Percentiles rank a stretch among this genome's conserved stretches.
These are phyloP conservation scores for Phytophthora agathidicida DNA, from an alignment of 352 stramenopile genomes.

Conservation along the genomic window DNA sequence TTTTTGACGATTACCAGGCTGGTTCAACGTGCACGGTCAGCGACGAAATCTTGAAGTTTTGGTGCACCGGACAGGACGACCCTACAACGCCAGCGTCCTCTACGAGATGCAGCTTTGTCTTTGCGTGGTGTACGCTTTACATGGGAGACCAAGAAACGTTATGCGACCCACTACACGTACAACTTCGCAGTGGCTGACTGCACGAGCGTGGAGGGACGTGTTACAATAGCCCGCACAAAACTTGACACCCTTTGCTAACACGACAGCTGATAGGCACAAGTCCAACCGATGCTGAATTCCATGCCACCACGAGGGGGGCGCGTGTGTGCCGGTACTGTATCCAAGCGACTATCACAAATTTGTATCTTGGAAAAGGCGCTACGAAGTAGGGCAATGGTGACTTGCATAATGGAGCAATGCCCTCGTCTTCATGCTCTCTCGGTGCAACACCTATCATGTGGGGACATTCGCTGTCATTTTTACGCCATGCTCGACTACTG, in stretches of 20 bases:
- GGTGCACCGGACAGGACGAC: not conserved
- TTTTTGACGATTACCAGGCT: conserved; percentile 5
- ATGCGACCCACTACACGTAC: not conserved
- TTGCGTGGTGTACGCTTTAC: not conserved
- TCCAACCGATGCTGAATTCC: not conserved
- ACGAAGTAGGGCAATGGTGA: too few relatives aligned
- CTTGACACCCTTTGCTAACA: conserved; percentile 2
- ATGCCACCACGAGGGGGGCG: too few relatives aligned
- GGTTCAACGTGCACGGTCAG: not conserved
- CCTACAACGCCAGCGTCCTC: not conserved
- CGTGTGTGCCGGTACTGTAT: too few relatives aligned
- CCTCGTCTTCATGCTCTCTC: conserved; percentile 4
- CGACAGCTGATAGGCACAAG: conserved; percentile 9
- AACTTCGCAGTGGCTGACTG: not conserved
- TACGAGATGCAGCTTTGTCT: not conserved
- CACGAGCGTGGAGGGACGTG: too few relatives aligned
- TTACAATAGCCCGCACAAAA: not conserved
- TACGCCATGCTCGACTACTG: conserved; percentile 12
- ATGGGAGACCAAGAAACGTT: too few relatives aligned
- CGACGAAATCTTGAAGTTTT: conserved; percentile 12
- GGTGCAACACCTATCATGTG: conserved; percentile 16
- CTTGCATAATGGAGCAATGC: not conserved
- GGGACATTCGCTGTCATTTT: not conserved
- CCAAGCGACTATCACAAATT: conserved; percentile 4
- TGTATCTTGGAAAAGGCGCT: conserved; percentile 13